A percentile compares a stretch with the other conserved stretches of the same genome.
Evolutionary conservation across 371 early-diverging fungal genomes (phyloP).

Genomic region (Nematocida sp.): DNA sequence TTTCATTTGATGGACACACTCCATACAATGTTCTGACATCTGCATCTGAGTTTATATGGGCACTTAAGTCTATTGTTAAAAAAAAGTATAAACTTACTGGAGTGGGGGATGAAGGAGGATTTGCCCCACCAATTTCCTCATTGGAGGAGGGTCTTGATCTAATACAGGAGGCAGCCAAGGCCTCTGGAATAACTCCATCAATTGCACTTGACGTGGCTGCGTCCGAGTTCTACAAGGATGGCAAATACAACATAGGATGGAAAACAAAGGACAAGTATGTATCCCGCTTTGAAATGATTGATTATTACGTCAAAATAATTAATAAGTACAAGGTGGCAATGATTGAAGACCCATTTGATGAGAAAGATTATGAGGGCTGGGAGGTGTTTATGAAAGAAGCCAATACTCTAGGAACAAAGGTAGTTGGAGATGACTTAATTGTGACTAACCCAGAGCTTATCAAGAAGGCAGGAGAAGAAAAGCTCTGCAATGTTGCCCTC

Average conservation of each 20-base stretch:
- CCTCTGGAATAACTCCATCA: conserved; percentile 76
- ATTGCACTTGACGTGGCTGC: conserved; percentile 97
- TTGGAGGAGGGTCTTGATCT: conserved; percentile 85
- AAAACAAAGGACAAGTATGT: conserved; percentile 28
- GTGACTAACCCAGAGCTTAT: conserved; percentile 94
- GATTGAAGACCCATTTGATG: conserved; percentile 97
- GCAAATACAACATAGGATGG: conserved; percentile 38
- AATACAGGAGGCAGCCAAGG: conserved; percentile 81
- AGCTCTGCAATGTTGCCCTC: conserved; percentile 85
- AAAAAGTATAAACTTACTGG: conserved; percentile 90
- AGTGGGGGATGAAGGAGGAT: conserved; percentile 99
- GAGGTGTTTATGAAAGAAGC: conserved; percentile 73
- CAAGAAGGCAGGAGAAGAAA: conserved; percentile 80
- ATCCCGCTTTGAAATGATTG: conserved; percentile 77
- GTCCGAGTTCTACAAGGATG: conserved; percentile 71
- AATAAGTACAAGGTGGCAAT: conserved; percentile 79
- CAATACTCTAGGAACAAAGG: conserved; percentile 74
- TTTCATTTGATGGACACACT: conserved; percentile 69
- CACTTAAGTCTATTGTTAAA: conserved; percentile 86
- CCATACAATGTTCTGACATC: conserved; percentile 56
- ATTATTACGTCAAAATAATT: conserved; percentile 78
- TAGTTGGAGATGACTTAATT: conserved; percentile 95
- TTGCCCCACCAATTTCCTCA: conserved; percentile 95
- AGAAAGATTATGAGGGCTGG: conserved; percentile 93
- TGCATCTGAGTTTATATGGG: conserved; percentile 83